Conservation (phyloP, 345 rosid species). For the Bruguiera sexangula region DNA sequence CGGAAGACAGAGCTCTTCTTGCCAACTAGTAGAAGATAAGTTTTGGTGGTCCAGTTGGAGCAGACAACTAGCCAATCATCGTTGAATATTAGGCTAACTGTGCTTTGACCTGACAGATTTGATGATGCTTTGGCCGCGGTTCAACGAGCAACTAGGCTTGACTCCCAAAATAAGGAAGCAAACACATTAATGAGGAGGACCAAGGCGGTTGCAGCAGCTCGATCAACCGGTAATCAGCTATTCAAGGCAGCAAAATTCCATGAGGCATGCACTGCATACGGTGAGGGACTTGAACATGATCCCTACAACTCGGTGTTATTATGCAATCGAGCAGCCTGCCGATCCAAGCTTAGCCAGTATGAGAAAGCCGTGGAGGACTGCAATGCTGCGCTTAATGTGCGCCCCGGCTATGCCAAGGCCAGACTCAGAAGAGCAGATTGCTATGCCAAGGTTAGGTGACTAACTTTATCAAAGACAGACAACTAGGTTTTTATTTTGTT, state of each 20-base stretch:
- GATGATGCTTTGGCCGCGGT: conserved; percentile 65
- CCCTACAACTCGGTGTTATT: conserved; percentile 68
- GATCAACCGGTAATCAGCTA: conserved; percentile 68
- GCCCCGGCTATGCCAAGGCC: conserved; percentile 71
- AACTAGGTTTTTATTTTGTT: not conserved
- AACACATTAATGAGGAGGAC: conserved; percentile 41
- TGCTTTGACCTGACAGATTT: conserved; percentile 26
- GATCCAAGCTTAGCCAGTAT: conserved; percentile 57
- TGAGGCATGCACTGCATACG: conserved; percentile 59
- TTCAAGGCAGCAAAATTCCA: conserved; percentile 50
- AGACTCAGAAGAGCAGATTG: conserved; percentile 87
- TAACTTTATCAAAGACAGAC: not conserved
- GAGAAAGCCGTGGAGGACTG: conserved; percentile 75
- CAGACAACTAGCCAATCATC: too few species aligned
- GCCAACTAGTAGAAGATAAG: too few species aligned
- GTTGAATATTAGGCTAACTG: not conserved
- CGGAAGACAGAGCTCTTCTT: too few species aligned
- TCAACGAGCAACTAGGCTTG: conserved; percentile 65
- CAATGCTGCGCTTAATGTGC: conserved; percentile 55
- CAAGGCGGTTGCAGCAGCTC: conserved; percentile 52
- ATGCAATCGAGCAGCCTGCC: conserved; percentile 84
- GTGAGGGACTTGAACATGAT: conserved; percentile 74
- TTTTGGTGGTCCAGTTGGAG: too few species aligned
- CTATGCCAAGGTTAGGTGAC: conserved; percentile 51
- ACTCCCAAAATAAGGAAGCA: conserved; percentile 67